phyloP scores from a whole-genome alignment of 2,329 filamentous ascomycete genomes.

The Cladophialophora bantiana region DNA sequence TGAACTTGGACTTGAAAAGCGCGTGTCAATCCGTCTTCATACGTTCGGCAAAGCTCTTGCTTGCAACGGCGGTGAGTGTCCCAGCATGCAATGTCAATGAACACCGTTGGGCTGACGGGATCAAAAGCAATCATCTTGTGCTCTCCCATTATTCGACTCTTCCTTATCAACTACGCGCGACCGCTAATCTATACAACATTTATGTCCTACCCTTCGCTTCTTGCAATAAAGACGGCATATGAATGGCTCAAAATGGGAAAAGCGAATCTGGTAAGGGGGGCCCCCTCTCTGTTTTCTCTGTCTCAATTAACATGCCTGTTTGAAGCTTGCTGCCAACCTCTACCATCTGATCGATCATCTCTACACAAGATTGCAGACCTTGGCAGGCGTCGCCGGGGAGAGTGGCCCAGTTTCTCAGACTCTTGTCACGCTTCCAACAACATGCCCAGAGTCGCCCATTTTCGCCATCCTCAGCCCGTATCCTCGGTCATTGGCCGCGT shows the following conservation, averaged over 20 bases:
- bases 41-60: conserved; percentile 63
- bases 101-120: conserved; percentile 36
- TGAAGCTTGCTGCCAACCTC: conserved; percentile 55
- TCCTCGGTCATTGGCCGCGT: conserved; percentile 64
- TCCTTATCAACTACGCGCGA: conserved; percentile 78
- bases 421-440: conserved; percentile 31
- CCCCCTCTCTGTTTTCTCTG: conserved; percentile 31
- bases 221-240: conserved; percentile 65
- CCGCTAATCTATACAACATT: conserved; percentile 77
- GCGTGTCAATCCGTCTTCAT: conserved; percentile 59
- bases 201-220: conserved; percentile 67
- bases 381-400: conserved; percentile 34
- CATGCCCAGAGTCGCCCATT: conserved; percentile 65
- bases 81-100: not conserved
- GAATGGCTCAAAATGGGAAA: conserved; percentile 61
- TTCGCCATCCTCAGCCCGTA: conserved; percentile 66
- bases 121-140: conserved; percentile 67
- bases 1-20: conserved; percentile 57
- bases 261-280: conserved; percentile 53
- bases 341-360: conserved; percentile 57
- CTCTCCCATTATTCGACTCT: conserved; percentile 64
- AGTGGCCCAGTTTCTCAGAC: conserved; percentile 47
- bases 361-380: conserved; percentile 54
- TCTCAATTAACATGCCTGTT: conserved; percentile 11
- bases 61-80: conserved; percentile 68